Conservation (phyloP, 768 basidiomycete genomes). For the Trametes coccinea region DNA sequence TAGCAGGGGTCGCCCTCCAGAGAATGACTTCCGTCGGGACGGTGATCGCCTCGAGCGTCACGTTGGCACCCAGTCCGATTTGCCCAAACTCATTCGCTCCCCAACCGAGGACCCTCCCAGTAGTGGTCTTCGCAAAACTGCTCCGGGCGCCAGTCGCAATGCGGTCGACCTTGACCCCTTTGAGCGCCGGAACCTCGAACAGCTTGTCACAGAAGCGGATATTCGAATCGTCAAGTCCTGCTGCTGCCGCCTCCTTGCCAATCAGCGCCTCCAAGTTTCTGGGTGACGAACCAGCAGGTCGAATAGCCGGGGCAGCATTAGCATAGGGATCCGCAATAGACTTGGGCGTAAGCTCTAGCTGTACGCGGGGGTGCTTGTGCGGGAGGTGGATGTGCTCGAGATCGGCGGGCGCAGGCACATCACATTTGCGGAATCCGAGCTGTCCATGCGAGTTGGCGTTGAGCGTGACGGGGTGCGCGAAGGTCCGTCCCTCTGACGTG, state of each 20-base stretch:
- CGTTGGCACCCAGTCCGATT: constrained; percentile 70
- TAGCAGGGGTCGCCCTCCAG: constrained; percentile 52
- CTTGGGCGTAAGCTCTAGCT: constrained; percentile 59
- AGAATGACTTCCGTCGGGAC: constrained; percentile 85
- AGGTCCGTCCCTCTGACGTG: constrained; percentile 73
- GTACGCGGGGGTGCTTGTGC: constrained; percentile 35
- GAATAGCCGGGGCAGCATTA: constrained; percentile 45
- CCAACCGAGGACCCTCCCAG: constrained; percentile 81
- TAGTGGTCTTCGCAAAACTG: constrained; percentile 68
- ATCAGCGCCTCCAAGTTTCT: constrained; percentile 24
- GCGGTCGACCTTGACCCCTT: constrained; percentile 62
- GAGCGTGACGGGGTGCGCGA: constrained; percentile 72
- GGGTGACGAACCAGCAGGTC: constrained; percentile 29
- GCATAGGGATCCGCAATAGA: constrained; percentile 51
- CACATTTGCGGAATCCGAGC: constrained; percentile 72
- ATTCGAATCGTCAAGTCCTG: constrained; percentile 37
- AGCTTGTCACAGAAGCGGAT: constrained; percentile 69
- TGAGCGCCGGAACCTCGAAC: constrained; percentile 76
- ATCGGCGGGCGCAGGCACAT: constrained; percentile 42
- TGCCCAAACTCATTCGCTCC: constrained; percentile 90
- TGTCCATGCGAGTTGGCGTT: constrained; percentile 81
- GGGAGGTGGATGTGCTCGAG: constrained; percentile 21
- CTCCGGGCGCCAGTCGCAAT: constrained; percentile 70
- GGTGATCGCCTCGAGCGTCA: constrained; percentile 66
- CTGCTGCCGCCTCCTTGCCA: constrained; percentile 27